Evolutionary conservation across 768 basidiomycete genomes (phyloP).

Genomic region (Auriculariales sp.): DNA sequence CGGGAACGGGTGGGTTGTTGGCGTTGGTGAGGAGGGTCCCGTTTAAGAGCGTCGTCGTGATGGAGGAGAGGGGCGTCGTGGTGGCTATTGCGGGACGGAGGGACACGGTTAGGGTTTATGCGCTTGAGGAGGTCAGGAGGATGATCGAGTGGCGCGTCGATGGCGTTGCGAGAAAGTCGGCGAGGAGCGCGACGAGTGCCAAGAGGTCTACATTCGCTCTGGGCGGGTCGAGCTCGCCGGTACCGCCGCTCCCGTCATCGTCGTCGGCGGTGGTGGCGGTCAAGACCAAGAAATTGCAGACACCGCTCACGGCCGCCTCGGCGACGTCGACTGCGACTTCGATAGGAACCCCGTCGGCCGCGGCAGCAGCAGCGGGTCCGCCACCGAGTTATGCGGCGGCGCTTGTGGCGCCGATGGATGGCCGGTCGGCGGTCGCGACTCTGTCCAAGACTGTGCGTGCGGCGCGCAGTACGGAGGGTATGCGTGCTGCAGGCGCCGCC

Average conservation of each 20-base stretch:
- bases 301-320: no score
- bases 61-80: constrained; percentile 85
- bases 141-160: constrained; percentile 83
- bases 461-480: no score
- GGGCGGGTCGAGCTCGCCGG: not conserved
- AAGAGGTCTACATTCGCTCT: not conserved
- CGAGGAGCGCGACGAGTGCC: not conserved
- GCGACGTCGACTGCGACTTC: no score
- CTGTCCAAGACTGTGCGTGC: no score
- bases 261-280: no score
- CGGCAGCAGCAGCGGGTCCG: no score
- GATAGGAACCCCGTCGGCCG: no score
- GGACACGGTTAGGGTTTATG: constrained; percentile 80
- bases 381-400: no score
- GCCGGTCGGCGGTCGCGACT: no score
- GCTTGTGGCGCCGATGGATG: no score
- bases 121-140: constrained; percentile 73
- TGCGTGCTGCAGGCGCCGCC: no score
- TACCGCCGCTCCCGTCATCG: not conserved
- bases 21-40: constrained; percentile 67
- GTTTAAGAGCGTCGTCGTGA: constrained; percentile 80
- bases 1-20: constrained; percentile 64
- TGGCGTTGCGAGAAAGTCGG: constrained; percentile 27
- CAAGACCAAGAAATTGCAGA: no score
- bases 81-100: constrained; percentile 79